phyloP scores from a whole-genome alignment of 1,284 basidiomycete genomes.

The Apiotrichum gamsii region DNA sequence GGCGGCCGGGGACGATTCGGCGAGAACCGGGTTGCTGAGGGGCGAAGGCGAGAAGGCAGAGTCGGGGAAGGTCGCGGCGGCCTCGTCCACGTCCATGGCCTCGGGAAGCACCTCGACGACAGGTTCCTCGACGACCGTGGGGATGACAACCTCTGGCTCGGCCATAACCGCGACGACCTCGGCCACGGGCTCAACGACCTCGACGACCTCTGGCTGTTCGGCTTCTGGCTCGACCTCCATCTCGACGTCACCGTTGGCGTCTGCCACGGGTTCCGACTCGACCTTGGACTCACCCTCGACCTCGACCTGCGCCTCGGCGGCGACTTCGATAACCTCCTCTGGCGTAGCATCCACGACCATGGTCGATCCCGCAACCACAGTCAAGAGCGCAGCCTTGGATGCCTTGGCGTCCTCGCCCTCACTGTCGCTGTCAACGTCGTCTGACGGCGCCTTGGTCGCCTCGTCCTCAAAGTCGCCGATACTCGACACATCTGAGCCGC shows the following conservation, averaged over 20 bases:
- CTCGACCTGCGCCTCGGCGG: neutral
- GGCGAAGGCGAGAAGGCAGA: too few relatives aligned
- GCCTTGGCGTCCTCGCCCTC: slow-evolving; percentile 10
- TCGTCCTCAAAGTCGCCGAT: slow-evolving; percentile 35
- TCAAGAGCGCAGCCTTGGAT: neutral
- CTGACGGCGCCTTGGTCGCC: neutral
- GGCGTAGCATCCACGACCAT: neutral
- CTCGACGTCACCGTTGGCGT: neutral
- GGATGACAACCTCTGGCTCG: neutral
- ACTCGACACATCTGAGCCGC: slow-evolving; percentile 30
- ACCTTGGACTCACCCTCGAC: neutral
- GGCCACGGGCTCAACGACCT: neutral
- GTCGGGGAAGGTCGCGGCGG: neutral
- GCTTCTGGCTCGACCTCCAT: neutral
- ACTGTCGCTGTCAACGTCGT: slow-evolving; percentile 11
- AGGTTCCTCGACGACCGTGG: neutral
- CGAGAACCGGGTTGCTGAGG: neutral
- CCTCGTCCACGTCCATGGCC: slow-evolving; percentile 9
- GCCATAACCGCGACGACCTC: neutral
- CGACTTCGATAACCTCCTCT: neutral
- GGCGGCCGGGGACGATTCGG: neutral
- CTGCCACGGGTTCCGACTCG: neutral
- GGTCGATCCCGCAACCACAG: neutral
- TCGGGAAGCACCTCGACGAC: neutral
- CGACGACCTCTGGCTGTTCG: neutral